These are phyloP conservation scores for Kazachstania martiniae DNA, from an alignment of 805 yeast species.

Conservation along the genomic window DNA sequence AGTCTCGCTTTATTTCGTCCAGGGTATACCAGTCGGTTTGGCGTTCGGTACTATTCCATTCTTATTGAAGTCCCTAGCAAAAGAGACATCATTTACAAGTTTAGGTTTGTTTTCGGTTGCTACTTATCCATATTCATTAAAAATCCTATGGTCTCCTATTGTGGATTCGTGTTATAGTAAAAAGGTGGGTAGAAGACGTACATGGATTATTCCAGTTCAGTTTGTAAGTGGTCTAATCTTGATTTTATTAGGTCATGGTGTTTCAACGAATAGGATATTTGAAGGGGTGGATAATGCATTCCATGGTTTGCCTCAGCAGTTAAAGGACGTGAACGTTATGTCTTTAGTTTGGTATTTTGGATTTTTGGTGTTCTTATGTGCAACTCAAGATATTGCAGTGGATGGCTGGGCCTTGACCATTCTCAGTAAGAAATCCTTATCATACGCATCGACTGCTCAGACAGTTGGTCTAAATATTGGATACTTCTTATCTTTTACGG, in stretches of 20 bases:
- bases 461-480: slow-evolving; percentile 92
- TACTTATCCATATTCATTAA: slow-evolving; percentile 87
- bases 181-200: slow-evolving; percentile 67
- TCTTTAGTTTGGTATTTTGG: slow-evolving; percentile 64
- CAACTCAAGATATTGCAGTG: slow-evolving; percentile 97
- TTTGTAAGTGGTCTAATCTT: slow-evolving; percentile 62
- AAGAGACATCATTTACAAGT: slow-evolving; percentile 69
- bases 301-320: slow-evolving; percentile 7
- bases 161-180: slow-evolving; percentile 76
- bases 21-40: slow-evolving; percentile 94
- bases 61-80: slow-evolving; percentile 52
- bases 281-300: slow-evolving; percentile 26
- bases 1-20: slow-evolving; percentile 67
- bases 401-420: slow-evolving; percentile 98
- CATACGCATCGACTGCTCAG: slow-evolving; percentile 95
- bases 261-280: slow-evolving; percentile 39
- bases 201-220: slow-evolving; percentile 95
- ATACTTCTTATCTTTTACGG: slow-evolving; percentile 82
- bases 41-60: slow-evolving; percentile 95
- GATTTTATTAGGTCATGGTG: slow-evolving; percentile 44
- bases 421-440: slow-evolving; percentile 61
- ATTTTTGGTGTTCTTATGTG: slow-evolving; percentile 73
- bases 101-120: slow-evolving; percentile 88
- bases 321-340: slow-evolving; percentile 10
- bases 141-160: slow-evolving; percentile 89